Base-by-base conservation (phyloP, 805 yeast species). In the Kluyveromyces siamensis region DNA sequence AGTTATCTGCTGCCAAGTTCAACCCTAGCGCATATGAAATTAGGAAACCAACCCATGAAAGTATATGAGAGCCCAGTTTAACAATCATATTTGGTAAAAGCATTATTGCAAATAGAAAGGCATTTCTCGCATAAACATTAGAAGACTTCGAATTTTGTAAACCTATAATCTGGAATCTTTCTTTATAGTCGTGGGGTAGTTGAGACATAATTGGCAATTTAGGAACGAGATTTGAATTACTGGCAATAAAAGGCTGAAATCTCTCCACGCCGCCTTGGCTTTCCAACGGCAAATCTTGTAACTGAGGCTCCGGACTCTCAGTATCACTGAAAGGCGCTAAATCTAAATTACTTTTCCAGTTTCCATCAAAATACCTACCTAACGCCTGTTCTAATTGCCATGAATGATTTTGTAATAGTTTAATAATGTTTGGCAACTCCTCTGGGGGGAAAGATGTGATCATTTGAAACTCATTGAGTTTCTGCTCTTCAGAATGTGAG, bases 381-480 rank as follows among this genome's bases (percentile, higher is more conserved):
- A 82, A 63, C 1, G 88, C 79, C 40, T 74, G 69, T 55, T 83
- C 86, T 45, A 84, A 58, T 56, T 81, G 74, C 81, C 81, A 81
- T 44, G 79, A 74, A 55, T 79, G 74, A 43, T 75, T 72, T 33
- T 71, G 63, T 46, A 83, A 60, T 25, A 82, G 61, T 46, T 69
- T 62, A 4, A 74, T 61, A 2, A 81, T 73, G 41, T 74, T 70
- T 1, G 72, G 72, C 41, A 71, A 64, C 27, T 77, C 77, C 0
- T 68, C 72, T 6, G 73, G 77, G 9, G 73, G 73, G 53, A 71
- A 75, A 2, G 74, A 67, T 0, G 82, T 72, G 46, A 80, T 74
- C 49, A 72, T 70, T 53, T 73, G 76, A 59, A 80, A 79, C 46
- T 74, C 74, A 38, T 68, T 66, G 48, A 79, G 57, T 42, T 70